Evolutionary conservation across 257 asterid species (phyloP), one percentile per base, ranked within the genome.

Genomic region (Rhazya stricta): DNA sequence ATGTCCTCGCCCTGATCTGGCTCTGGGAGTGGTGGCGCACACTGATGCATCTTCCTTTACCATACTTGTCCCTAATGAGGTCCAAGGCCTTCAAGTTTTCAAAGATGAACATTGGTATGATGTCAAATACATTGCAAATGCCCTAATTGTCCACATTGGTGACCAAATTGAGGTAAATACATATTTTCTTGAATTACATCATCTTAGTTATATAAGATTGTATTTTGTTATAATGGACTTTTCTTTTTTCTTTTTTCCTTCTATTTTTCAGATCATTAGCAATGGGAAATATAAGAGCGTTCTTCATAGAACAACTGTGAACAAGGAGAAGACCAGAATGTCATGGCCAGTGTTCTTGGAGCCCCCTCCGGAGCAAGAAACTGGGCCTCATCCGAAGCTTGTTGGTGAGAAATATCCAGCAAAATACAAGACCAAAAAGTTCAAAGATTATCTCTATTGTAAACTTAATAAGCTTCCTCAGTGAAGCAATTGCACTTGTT

Each of bases 21-120:
- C 91, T 57, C 93, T 91, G 1, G 98, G 98, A 3, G 98, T 93
- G 82, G 91, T 85, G 83, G 89, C 98, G 15, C 98, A 93, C 84
- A 93, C 98, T 1, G 98, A 93, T 85, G 87, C 90, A 91, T 86
- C 92, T 0, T 65, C 80, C 48, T 32, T 93, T 69, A 93, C 97
- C 74, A 76, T 93, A 63, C 93, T 93, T 27, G 96, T 88, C 41
- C 96, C 97, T 0, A 93, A 93, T 42, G 89, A 93, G 10, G 88
- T 93, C 43, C 96, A 84, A 74, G 98, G 98, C 0, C 98, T 93
- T 57, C 98, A 93, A 81, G 96, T 93, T 2, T 86, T 78, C 54
- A 86, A 86, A 34, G 96, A 88, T 69, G 91, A 50, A 0, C 76
- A 84, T 65, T 93, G 98, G 98, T 84, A 87, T 53, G 94, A 93